Percentiles rank a stretch among this genome's conserved stretches.
Conservation (phyloP, 495 filamentous ascomycete species). For the Schizothecium vesticola region DNA sequence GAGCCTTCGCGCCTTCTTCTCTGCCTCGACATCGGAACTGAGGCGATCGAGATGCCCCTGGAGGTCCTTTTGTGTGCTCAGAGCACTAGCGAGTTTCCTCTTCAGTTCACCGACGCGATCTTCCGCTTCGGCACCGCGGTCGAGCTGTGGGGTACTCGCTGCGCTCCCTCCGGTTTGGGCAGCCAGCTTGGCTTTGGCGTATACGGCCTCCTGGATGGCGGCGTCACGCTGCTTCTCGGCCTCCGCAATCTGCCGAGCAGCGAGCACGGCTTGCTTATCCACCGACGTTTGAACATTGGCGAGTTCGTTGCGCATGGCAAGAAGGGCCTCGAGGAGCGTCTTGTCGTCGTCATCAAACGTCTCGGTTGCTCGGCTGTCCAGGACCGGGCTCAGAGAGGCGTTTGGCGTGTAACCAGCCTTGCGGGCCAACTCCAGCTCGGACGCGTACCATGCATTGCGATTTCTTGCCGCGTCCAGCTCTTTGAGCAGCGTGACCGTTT, state of each 20-base stretch:
- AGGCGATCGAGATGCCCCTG: slow-evolving; percentile 63
- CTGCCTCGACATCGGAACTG: slow-evolving; percentile 65
- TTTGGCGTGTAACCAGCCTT: slow-evolving; percentile 81
- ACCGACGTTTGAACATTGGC: slow-evolving; percentile 79
- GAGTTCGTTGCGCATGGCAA: slow-evolving; percentile 83
- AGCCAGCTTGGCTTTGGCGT: slow-evolving; percentile 88
- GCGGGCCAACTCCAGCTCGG: slow-evolving; percentile 82
- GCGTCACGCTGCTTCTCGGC: slow-evolving; percentile 89
- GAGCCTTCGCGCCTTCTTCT: slow-evolving; percentile 70
- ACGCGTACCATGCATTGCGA: slow-evolving; percentile 94
- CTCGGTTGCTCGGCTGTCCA: slow-evolving; percentile 72
- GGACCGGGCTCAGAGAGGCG: slow-evolving; percentile 60
- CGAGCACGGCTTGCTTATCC: slow-evolving; percentile 74
- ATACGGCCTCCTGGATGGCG: slow-evolving; percentile 86
- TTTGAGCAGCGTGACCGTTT: slow-evolving; percentile 61
- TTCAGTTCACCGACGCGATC: slow-evolving; percentile 74
- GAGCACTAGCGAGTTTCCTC: slow-evolving; percentile 71
- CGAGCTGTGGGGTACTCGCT: slow-evolving; percentile 64
- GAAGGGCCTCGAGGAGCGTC: slow-evolving; percentile 84
- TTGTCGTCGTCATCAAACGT: slow-evolving; percentile 84
- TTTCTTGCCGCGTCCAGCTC: slow-evolving; percentile 79
- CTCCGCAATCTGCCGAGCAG: slow-evolving; percentile 85
- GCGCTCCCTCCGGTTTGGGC: slow-evolving; percentile 67
- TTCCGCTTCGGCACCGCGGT: slow-evolving; percentile 54
- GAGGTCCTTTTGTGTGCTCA: slow-evolving; percentile 72